Evolutionary conservation across 2,329 filamentous ascomycete genomes (phyloP).

Genomic region (Coniochaeta sp.): DNA sequence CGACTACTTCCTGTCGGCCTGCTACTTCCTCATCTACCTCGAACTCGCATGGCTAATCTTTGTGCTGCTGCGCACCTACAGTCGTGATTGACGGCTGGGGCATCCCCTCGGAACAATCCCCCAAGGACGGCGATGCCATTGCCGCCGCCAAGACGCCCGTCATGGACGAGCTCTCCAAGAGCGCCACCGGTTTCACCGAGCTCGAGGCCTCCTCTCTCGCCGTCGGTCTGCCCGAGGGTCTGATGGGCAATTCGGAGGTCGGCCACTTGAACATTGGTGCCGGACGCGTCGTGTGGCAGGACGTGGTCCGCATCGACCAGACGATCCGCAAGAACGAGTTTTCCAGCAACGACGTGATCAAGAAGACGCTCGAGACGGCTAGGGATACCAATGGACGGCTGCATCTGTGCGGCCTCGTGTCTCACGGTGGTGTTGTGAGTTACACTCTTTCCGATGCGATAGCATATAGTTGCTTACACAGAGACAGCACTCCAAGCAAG

Average conservation of each 20-base stretch:
- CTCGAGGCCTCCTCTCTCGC: slow-evolving; percentile 94
- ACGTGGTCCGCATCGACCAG: slow-evolving; percentile 92
- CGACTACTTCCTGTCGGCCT: slow-evolving; percentile 34
- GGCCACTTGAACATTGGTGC: slow-evolving; percentile 98
- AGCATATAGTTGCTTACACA: slow-evolving; percentile 9
- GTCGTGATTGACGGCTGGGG: slow-evolving; percentile 99
- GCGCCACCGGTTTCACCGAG: slow-evolving; percentile 77
- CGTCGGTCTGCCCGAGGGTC: slow-evolving; percentile 88
- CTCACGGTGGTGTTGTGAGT: slow-evolving; percentile 79
- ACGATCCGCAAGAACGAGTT: slow-evolving; percentile 81
- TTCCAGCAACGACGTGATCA: slow-evolving; percentile 68
- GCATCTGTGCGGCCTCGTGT: slow-evolving; percentile 86
- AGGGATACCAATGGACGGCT: slow-evolving; percentile 86
- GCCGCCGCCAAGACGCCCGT: slow-evolving; percentile 84
- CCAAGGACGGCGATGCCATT: slow-evolving; percentile 89
- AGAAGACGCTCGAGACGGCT: slow-evolving; percentile 66
- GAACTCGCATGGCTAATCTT: slow-evolving; percentile 53
- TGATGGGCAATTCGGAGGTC: slow-evolving; percentile 99
- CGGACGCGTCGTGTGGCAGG: slow-evolving; percentile 96
- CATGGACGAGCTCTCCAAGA: slow-evolving; percentile 88
- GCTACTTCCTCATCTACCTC: slow-evolving; percentile 47
- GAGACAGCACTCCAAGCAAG: slow-evolving; percentile 79
- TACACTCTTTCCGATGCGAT: neutral
- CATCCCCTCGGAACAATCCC: slow-evolving; percentile 70
- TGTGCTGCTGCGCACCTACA: slow-evolving; percentile 44